Base-by-base conservation (phyloP, 768 basidiomycete genomes). In the Tulasnella sp. region DNA sequence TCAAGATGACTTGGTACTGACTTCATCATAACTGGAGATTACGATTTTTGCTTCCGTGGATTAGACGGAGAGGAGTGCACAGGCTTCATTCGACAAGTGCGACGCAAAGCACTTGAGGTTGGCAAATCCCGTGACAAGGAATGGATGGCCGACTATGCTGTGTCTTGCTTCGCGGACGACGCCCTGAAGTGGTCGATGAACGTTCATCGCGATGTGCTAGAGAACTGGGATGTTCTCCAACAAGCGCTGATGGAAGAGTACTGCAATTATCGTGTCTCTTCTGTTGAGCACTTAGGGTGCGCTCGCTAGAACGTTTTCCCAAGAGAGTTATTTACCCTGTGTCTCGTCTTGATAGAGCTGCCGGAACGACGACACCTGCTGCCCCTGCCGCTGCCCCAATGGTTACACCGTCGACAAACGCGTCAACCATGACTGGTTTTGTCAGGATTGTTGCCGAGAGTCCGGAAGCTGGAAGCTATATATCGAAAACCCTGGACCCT, bases 111-210 rank as follows among this genome's bases (percentile, higher is more conserved):
- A 7, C 44, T 75, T 16, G 40, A 42, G 22, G 40, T 24, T 14
- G 16, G 74, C 24, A 75, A 44, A 75, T 48, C 46, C 28, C 40
- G 46, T 9, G 74, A 75, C 28, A 75, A 75, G 74, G 74, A 75
- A 18, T 75, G 74, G 74, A 75, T 75, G 74, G 74, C 74, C 74
- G 41, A 42, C 46, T 75, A 42, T 22, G 74, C 74, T 20, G 34
- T 44, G 2, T 37, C 72, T 20, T 73, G 72, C 72, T 73, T 73
- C 31, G 34, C 72, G 72, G 72, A 44, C 20, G 24, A 44, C 34
- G 72, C 72, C 18, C 31, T 73, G 72, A n/a, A 44, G 28, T 73
- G 72, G 72, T 44, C 34, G 16, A 34, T 37, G 7, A 34, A 16
- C 0, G 37, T 73, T 73, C 18, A n/a, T 5, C 34, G 7, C 42